Conservation (phyloP, 441 rosid genomes). For the Viola pubescens region DNA sequence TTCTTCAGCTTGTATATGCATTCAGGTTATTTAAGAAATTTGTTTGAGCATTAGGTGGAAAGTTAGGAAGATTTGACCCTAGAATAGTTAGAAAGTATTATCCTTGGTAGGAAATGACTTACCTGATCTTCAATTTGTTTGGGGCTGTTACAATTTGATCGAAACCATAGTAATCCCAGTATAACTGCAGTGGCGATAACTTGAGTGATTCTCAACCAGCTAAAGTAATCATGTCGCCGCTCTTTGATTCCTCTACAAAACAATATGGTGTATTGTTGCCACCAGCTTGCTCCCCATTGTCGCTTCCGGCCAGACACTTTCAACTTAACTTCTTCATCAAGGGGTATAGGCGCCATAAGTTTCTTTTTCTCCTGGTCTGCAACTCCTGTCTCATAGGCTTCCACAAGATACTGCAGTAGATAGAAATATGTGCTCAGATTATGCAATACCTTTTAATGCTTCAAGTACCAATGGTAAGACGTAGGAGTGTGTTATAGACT, state of each 20-base stretch:
- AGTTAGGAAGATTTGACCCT: not conserved
- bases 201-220: conserved; percentile 93
- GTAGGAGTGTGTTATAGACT: not conserved
- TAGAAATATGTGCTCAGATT: conserved; percentile 6
- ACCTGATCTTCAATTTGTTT: conserved; percentile 88
- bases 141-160: conserved; percentile 48
- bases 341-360: conserved; percentile 54
- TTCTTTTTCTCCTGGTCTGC: conserved; percentile 79
- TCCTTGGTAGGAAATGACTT: not conserved
- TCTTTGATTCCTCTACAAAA: conserved; percentile 89
- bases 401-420: conserved; percentile 64
- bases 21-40: too few relatives aligned
- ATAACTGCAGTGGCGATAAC: conserved; percentile 83
- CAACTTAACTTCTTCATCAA: conserved; percentile 66
- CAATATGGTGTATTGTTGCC: conserved; percentile 67
- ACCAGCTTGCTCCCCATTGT: conserved; percentile 93
- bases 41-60: too few relatives aligned
- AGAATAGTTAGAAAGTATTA: not conserved
- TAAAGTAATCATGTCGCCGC: conserved; percentile 81
- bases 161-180: conserved; percentile 96
- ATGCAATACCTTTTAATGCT: conserved; percentile 12
- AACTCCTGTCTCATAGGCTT: conserved; percentile 69
- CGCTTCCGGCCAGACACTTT: conserved; percentile 49
- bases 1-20: not conserved
- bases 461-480: not conserved